Conservation (phyloP, 345 rosid species). For the Carallia brachiata region DNA sequence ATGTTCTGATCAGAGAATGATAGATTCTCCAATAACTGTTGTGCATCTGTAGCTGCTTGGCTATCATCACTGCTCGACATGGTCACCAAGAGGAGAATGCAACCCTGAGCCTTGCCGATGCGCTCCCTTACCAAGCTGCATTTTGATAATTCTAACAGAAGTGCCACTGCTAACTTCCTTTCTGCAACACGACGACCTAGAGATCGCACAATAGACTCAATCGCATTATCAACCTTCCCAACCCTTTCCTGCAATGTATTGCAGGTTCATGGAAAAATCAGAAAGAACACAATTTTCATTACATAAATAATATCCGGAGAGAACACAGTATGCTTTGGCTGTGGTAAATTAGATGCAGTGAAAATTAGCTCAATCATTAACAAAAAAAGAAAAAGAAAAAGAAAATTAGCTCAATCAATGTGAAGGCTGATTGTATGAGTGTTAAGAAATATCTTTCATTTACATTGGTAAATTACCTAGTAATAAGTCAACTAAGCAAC, state of each 20-base stretch:
- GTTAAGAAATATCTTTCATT: neutral
- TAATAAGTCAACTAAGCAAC: constrained; percentile 1
- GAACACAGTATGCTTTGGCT: neutral
- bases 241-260: constrained; percentile 55
- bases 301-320: constrained; percentile 4
- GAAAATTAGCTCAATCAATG: constrained; percentile 1
- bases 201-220: constrained; percentile 51
- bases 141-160: constrained; percentile 53
- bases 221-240: constrained; percentile 38
- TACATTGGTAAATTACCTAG: neutral
- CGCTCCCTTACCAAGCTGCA: constrained; percentile 27
- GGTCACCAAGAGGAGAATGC: constrained; percentile 65
- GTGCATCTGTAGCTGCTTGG: constrained; percentile 52
- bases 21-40: constrained; percentile 51
- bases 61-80: constrained; percentile 51
- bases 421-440: neutral
- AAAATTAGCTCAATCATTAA: neutral
- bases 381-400: no score
- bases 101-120: constrained; percentile 60
- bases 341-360: neutral
- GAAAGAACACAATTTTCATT: constrained; percentile 5
- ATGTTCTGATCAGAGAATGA: constrained; percentile 54
- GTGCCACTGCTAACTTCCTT: constrained; percentile 53
- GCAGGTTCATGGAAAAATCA: constrained; percentile 8
- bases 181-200: constrained; percentile 58